Conservation (phyloP, 73 alveolate species). For the Paramecium caudatum region DNA sequence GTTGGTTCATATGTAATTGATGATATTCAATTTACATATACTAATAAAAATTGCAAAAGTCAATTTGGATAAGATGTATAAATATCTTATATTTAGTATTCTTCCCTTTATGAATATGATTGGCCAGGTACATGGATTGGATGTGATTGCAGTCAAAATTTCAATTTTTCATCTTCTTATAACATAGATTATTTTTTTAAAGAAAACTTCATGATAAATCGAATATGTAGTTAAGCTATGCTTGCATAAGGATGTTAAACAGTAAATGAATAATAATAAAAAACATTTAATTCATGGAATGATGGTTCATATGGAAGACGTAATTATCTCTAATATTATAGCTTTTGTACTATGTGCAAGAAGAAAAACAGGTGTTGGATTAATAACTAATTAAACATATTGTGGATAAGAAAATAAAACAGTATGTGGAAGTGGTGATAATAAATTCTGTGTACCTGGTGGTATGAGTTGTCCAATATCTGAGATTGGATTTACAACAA, state of each 20-base stretch:
- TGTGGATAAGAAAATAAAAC: slow-evolving; percentile 4
- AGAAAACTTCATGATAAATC: neutral
- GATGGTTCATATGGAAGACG: slow-evolving; percentile 57
- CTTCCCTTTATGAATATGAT: slow-evolving; percentile 5
- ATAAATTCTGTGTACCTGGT: slow-evolving; percentile 8
- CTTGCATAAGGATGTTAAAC: neutral
- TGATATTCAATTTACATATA: slow-evolving; percentile 56
- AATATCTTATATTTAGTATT: neutral
- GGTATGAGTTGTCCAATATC: slow-evolving; percentile 21
- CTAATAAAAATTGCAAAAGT: slow-evolving; percentile 8
- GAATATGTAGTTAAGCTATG: slow-evolving; percentile 46
- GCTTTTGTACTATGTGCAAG: slow-evolving; percentile 52
- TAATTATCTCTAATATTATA: neutral
- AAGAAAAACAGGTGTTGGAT: neutral
- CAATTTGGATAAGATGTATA: slow-evolving; percentile 30
- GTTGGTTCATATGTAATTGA: neutral
- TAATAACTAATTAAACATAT: neutral
- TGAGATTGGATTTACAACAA: slow-evolving; percentile 44
- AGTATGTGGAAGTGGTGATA: slow-evolving; percentile 29
- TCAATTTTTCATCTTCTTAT: neutral
- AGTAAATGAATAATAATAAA: slow-evolving; percentile 6
- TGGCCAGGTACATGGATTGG: slow-evolving; percentile 63
- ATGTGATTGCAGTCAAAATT: slow-evolving; percentile 42
- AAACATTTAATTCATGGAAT: slow-evolving; percentile 16
- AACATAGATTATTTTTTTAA: neutral